Evolutionary conservation across 73 alveolate species (phyloP).

Genomic region (Stentor coeruleus): DNA sequence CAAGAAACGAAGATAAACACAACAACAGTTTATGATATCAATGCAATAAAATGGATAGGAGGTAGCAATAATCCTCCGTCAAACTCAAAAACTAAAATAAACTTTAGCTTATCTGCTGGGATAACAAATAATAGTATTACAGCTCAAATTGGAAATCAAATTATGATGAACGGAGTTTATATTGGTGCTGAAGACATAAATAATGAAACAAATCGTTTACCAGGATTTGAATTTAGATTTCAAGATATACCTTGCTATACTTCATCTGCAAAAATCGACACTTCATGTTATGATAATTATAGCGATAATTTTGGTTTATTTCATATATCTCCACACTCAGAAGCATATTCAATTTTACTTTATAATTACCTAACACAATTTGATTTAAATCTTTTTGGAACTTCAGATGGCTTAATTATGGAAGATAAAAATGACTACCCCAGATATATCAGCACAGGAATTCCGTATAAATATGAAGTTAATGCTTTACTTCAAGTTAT

Average conservation of each 20-base stretch:
- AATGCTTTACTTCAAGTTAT: background rate
- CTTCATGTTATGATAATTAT: background rate
- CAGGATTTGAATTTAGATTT: too few species aligned
- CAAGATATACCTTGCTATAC: background rate
- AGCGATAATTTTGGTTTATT: background rate
- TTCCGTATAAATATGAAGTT: background rate
- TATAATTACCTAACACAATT: background rate
- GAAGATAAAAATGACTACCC: background rate
- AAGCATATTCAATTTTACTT: background rate
- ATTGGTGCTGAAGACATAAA: background rate
- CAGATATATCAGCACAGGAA: background rate
- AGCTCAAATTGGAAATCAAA: background rate
- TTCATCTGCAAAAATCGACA: background rate
- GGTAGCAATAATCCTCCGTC: background rate
- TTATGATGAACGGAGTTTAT: background rate
- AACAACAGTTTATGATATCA: background rate
- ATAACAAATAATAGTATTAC: background rate
- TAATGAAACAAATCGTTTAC: background rate
- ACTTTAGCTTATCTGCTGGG: background rate
- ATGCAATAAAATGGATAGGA: background rate
- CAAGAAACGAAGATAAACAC: too few species aligned
- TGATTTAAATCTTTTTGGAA: background rate
- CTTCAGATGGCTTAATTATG: background rate
- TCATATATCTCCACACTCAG: background rate
- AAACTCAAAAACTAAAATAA: background rate